Percentiles rank a stretch among this genome's conserved stretches.
Evolutionary conservation across 2,329 filamentous ascomycete species (phyloP).

Genomic region (Coniochaeta hoffmannii): DNA sequence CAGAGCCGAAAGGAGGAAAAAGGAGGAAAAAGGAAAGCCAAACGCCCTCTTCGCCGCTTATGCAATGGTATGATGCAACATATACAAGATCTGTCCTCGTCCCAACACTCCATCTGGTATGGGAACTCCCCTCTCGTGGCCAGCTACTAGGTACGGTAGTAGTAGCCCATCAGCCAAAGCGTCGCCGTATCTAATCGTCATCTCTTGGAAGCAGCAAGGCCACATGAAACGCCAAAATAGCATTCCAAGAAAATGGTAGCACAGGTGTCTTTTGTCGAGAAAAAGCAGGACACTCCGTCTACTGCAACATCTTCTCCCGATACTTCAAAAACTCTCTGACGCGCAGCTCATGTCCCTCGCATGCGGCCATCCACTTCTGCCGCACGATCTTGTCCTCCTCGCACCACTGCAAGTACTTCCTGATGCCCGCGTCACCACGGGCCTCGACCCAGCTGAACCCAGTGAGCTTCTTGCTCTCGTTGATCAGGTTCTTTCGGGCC

Average conservation of each 20-base stretch:
- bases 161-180: too few relatives aligned
- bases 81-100: not conserved
- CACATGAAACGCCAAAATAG: too few relatives aligned
- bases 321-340: conserved; percentile 50
- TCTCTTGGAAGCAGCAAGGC: too few relatives aligned
- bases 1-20: not conserved
- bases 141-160: too few relatives aligned
- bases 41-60: not conserved
- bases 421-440: conserved; percentile 36
- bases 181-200: too few relatives aligned
- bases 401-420: conserved; percentile 52
- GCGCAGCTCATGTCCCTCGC: conserved; percentile 50
- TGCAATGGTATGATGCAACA: not conserved
- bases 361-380: conserved; percentile 51
- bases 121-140: too few relatives aligned
- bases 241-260: not conserved
- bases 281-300: not conserved
- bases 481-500: conserved; percentile 38
- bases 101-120: not conserved
- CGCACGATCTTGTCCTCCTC: conserved; percentile 59
- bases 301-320: conserved; percentile 28
- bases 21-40: not conserved
- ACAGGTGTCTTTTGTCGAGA: not conserved
- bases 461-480: conserved; percentile 29
- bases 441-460: conserved; percentile 37